Conservation (phyloP, 257 asterid genomes). For the Jaltomata sinuosa region DNA sequence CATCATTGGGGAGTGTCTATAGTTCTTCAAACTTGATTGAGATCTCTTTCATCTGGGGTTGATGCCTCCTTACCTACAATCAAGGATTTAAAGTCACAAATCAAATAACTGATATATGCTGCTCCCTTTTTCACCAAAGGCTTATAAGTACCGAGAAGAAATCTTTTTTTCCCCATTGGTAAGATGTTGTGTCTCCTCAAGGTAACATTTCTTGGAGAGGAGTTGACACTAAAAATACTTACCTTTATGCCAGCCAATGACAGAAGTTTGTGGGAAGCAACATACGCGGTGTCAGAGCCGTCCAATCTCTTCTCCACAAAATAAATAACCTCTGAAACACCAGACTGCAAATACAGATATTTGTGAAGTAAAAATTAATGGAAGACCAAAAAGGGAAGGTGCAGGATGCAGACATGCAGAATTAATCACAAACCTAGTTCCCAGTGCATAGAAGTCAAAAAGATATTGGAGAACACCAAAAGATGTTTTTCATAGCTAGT, state of each 20-base stretch:
- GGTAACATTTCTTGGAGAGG: background rate
- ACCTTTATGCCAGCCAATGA: constrained; percentile 80
- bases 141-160: too few relatives aligned
- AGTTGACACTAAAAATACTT: constrained; percentile 20
- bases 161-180: background rate
- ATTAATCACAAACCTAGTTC: background rate
- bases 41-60: constrained; percentile 60
- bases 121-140: background rate
- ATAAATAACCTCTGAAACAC: constrained; percentile 84
- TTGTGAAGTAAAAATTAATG: background rate
- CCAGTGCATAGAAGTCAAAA: background rate
- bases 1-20: constrained; percentile 16
- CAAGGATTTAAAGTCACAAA: background rate
- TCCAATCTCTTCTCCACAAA: constrained; percentile 68
- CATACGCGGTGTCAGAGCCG: constrained; percentile 47
- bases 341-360: constrained; percentile 49
- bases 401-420: background rate
- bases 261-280: constrained; percentile 76
- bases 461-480: background rate
- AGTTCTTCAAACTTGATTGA: constrained; percentile 48
- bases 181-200: background rate
- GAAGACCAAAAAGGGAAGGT: background rate
- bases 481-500: background rate
- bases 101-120: background rate
- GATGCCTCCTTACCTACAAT: constrained; percentile 69